Evolutionary conservation across 164 flowering plant genomes (phyloP), one percentile per base, ranked within the genome.

Genomic region (Berberis thunbergii): DNA sequence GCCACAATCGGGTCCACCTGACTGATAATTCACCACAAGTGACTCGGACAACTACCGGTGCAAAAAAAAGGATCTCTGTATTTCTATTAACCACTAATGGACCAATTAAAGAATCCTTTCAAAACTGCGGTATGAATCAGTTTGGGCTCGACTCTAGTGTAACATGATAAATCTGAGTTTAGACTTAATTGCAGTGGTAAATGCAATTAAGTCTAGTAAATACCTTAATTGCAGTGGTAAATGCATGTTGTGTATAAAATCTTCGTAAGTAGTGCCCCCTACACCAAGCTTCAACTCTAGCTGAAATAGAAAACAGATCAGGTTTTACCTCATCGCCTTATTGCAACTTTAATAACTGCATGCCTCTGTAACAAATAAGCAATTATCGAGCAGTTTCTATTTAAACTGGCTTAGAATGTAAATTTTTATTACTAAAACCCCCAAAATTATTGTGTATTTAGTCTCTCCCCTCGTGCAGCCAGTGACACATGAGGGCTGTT

Each of bases 1-100:
- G 96, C 96, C 65, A 93, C 98, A 26, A 89, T 93, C 43, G 98
- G 98, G 65, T 93, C 98, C 49, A 89, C 98, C 83, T 88, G 94
- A 73, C 97, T 93, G 83, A 63, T 60, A 39, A 65, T 66, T 64
- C n/a, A 40, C 73, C 65, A 2, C 45, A 67, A 42, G 49, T 2
- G 57, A 3, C 48, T 72, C 54, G 69, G 64, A 39, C 49, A n/a
- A 42, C 4, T 38, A 59, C 26, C 41, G 13, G 55, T 64, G 62
- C 42, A 69, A 54, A 46, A 13, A n/a, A 58, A 43, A 2, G 2
- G n/a, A 45, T 62, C 48, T 44, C 2, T 54, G 6, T 43, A 8
- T 56, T 8, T 41, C 2, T 45, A 39, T 50, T 8, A 57, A 58
- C 6, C 11, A 40, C 43, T 42, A 46, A 60, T 54, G 45, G 10